phyloP scores from a whole-genome alignment of 192 early-diverging fungal genomes.

The Kickxella alabastrina region DNA sequence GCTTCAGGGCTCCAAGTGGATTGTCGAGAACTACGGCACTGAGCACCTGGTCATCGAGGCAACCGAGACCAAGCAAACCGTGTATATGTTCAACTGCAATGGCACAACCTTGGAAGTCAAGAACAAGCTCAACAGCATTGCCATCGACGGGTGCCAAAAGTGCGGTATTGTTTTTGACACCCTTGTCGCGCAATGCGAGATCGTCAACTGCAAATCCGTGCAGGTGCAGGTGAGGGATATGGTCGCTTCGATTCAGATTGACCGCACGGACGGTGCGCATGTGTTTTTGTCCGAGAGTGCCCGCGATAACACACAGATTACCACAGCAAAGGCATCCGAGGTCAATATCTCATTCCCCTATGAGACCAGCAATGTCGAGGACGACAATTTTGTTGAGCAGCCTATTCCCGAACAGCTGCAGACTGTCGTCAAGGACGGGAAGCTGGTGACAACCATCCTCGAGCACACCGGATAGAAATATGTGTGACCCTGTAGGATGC shows the following conservation, averaged over 20 bases:
- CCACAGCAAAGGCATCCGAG: constrained; percentile 90
- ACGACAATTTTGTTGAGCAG: constrained; percentile 74
- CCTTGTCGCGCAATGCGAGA: constrained; percentile 79
- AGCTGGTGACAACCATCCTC: constrained; percentile 75
- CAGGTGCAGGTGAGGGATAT: constrained; percentile 81
- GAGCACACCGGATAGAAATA: constrained; percentile 76
- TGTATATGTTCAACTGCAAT: constrained; percentile 93
- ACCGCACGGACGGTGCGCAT: constrained; percentile 90
- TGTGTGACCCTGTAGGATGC: too few species aligned
- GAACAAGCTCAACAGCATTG: constrained; percentile 89
- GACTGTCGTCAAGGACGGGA: constrained; percentile 77
- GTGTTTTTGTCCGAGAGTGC: constrained; percentile 82
- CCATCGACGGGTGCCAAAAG: constrained; percentile 84
- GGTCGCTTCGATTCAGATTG: constrained; percentile 81
- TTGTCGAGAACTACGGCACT: constrained; percentile 81
- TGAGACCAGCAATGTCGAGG: constrained; percentile 49
- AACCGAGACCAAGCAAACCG: constrained; percentile 78
- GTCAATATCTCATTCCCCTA: constrained; percentile 79
- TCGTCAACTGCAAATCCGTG: constrained; percentile 87
- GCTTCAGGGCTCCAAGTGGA: constrained; percentile 91
- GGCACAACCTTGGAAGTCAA: constrained; percentile 86
- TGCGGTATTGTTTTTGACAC: constrained; percentile 78
- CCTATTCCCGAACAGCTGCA: constrained; percentile 92
- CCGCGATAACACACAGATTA: constrained; percentile 70
- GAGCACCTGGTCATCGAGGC: constrained; percentile 72